These are phyloP conservation scores for Chrysophaeum taylorii DNA, from an alignment of 352 stramenopile species.

Conservation along the genomic window DNA sequence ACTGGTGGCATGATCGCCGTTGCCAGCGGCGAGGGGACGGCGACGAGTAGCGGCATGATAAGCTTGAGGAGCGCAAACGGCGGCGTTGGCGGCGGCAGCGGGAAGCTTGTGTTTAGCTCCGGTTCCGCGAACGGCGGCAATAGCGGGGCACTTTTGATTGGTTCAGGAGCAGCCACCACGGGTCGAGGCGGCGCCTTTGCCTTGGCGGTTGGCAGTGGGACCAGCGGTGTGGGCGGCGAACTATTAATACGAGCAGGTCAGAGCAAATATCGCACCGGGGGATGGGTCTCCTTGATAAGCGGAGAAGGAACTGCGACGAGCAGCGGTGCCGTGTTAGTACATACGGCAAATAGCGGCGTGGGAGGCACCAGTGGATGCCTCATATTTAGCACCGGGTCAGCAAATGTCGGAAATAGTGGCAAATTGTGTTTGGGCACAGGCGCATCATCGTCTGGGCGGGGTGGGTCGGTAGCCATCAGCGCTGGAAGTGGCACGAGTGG, in stretches of 20 bases:
- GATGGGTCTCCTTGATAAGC: background rate
- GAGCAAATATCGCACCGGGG: background rate
- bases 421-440: background rate
- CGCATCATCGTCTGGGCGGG: slow-evolving; percentile 34
- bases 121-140: slow-evolving; percentile 40
- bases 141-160: slow-evolving; percentile 52
- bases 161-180: slow-evolving; percentile 45
- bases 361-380: background rate
- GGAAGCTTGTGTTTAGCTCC: slow-evolving; percentile 30
- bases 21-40: background rate
- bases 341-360: background rate
- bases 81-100: slow-evolving; percentile 32
- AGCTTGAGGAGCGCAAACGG: background rate
- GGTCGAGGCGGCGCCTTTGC: slow-evolving; percentile 56
- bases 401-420: background rate
- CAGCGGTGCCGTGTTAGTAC: background rate
- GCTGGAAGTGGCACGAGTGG: background rate
- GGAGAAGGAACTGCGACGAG: slow-evolving; percentile 31
- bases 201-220: slow-evolving; percentile 20
- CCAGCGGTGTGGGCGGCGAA: slow-evolving; percentile 39
- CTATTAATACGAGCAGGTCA: background rate
- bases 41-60: background rate
- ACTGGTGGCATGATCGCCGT: slow-evolving; percentile 13
- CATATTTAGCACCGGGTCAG: background rate
- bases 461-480: slow-evolving; percentile 50